Evolutionary conservation across 2,329 filamentous ascomycete species (phyloP).

Genomic region (Neurospora sp.): DNA sequence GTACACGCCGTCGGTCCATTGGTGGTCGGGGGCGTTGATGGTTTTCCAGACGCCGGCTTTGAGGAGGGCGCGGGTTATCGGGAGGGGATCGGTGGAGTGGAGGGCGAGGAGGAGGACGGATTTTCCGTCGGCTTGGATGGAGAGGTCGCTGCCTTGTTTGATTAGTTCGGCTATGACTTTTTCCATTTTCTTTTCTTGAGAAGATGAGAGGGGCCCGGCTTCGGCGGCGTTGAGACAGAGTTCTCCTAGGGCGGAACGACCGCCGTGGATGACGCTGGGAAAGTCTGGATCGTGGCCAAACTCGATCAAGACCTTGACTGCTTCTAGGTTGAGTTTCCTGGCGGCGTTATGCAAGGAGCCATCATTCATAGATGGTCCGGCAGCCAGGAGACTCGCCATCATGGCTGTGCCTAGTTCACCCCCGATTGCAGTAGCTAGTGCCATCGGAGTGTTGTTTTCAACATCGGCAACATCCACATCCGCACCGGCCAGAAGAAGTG

Average conservation of each 20-base stretch:
- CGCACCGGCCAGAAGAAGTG: conserved; percentile 47
- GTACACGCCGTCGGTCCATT: conserved; percentile 40
- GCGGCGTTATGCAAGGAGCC: conserved; percentile 59
- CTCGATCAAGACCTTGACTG: conserved; percentile 46
- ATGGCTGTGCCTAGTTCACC: conserved; percentile 44
- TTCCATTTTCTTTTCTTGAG: conserved; percentile 44
- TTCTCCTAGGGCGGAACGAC: conserved; percentile 54
- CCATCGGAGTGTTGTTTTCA: conserved; percentile 47
- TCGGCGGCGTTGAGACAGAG: conserved; percentile 48
- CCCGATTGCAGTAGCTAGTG: conserved; percentile 47
- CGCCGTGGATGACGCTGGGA: conserved; percentile 51
- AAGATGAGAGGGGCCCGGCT: conserved; percentile 31
- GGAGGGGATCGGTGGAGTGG: conserved; percentile 43
- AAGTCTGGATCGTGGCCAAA: conserved; percentile 55
- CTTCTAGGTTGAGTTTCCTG: conserved; percentile 45
- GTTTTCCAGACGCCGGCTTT: conserved; percentile 56
- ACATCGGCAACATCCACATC: conserved; percentile 50
- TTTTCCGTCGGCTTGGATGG: conserved; percentile 45
- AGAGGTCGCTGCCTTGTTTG: conserved; percentile 45
- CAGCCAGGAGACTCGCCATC: conserved; percentile 44
- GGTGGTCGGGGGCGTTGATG: conserved; percentile 50
- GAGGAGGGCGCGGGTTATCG: conserved; percentile 47
- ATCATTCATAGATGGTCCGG: conserved; percentile 50
- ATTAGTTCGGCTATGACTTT: conserved; percentile 48
- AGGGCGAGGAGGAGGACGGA: conserved; percentile 51